These are phyloP conservation scores for Austroboletus niveus DNA, from an alignment of 1,284 basidiomycete species.

Conservation along the genomic window DNA sequence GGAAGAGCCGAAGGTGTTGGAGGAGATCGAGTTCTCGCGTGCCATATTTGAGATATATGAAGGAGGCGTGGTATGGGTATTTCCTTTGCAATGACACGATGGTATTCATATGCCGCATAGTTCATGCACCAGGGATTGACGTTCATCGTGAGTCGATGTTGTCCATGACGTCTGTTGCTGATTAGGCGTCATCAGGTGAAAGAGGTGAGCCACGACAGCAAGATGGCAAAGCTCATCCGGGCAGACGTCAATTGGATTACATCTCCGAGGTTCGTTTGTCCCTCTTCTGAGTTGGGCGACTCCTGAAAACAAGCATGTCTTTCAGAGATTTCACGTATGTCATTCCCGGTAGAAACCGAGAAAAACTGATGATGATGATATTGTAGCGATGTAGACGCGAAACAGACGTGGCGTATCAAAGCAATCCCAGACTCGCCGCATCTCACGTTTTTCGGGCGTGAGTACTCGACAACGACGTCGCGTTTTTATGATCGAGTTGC, in stretches of 20 bases:
- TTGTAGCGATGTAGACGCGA: constrained; percentile 71
- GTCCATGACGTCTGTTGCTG: constrained; percentile 1
- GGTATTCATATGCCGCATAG: constrained; percentile 33
- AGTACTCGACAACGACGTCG: constrained; percentile 25
- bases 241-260: constrained; percentile 86
- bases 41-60: constrained; percentile 85
- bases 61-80: constrained; percentile 61
- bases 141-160: constrained; percentile 52
- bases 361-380: background rate
- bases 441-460: constrained; percentile 73
- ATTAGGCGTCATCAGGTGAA: constrained; percentile 50
- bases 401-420: constrained; percentile 76
- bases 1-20: constrained; percentile 54
- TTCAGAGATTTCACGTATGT: constrained; percentile 70
- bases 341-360: background rate
- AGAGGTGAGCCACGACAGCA: constrained; percentile 80
- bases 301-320: constrained; percentile 2
- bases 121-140: constrained; percentile 83
- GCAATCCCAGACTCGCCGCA: constrained; percentile 61
- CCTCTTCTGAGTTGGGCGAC: background rate
- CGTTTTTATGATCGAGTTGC: background rate
- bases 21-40: constrained; percentile 85
- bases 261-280: constrained; percentile 55
- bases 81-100: constrained; percentile 1
- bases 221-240: constrained; percentile 66